phyloP scores from a whole-genome alignment of 2,329 filamentous ascomycete genomes.

The Penicillium sp. region DNA sequence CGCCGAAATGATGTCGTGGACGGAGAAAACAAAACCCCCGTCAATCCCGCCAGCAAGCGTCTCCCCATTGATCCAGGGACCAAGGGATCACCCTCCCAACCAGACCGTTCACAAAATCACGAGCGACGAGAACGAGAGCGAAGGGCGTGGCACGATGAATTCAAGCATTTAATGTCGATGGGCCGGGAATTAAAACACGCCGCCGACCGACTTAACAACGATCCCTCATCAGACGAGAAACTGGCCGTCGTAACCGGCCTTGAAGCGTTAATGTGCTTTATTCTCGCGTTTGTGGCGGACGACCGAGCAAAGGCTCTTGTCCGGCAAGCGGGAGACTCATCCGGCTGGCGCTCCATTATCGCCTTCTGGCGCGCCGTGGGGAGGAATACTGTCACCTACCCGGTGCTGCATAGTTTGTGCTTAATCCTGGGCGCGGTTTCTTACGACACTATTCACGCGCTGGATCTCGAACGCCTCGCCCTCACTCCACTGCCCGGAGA shows the following conservation, averaged over 20 bases:
- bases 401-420: conserved; percentile 48
- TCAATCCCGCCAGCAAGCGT: conserved; percentile 32
- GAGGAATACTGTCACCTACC: conserved; percentile 41
- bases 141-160: conserved; percentile 47
- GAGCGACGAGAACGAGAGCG: conserved; percentile 44
- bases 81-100: conserved; percentile 34
- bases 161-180: conserved; percentile 45
- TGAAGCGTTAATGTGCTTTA: conserved; percentile 52
- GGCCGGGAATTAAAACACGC: conserved; percentile 51
- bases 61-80: conserved; percentile 29
- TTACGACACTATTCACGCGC: conserved; percentile 48
- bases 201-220: conserved; percentile 40
- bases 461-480: conserved; percentile 49
- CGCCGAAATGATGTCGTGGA: conserved; percentile 45
- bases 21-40: conserved; percentile 45
- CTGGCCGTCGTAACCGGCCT: conserved; percentile 44
- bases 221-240: conserved; percentile 38
- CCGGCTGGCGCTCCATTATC: conserved; percentile 51
- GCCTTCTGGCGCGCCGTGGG: conserved; percentile 51
- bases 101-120: conserved; percentile 32
- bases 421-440: conserved; percentile 50
- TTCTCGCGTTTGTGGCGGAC: conserved; percentile 49
- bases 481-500: conserved; percentile 43
- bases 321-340: conserved; percentile 43
- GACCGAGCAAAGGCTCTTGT: conserved; percentile 41